Evolutionary conservation across 352 stramenopile genomes (phyloP).

Genomic region (Pythium catenulatum): DNA sequence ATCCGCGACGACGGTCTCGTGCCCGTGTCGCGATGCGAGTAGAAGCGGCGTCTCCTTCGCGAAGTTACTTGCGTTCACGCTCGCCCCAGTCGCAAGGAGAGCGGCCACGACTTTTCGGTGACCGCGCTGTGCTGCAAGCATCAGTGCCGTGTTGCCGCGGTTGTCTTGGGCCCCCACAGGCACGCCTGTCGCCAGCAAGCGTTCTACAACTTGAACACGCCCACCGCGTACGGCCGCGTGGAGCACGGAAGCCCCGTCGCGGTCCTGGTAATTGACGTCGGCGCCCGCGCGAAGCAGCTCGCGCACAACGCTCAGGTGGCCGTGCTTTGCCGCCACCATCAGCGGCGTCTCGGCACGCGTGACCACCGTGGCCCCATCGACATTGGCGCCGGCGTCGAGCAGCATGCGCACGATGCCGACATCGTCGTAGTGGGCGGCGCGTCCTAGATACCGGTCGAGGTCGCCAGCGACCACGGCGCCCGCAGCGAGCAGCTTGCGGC

Average conservation of each 20-base stretch:
- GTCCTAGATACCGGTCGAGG: no score
- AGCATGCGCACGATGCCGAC: neutral
- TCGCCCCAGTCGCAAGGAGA: no score
- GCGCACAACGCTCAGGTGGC: neutral
- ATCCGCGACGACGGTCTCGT: neutral
- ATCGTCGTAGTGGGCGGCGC: neutral
- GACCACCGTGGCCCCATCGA: neutral
- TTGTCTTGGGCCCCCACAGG: neutral
- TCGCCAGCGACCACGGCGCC: no score
- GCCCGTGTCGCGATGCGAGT: no score
- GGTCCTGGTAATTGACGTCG: neutral
- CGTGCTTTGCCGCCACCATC: neutral
- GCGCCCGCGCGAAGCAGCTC: neutral
- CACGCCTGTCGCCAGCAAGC: neutral
- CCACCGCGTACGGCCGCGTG: neutral
- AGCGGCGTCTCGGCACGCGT: neutral
- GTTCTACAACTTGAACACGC: neutral
- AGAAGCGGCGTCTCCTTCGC: no score
- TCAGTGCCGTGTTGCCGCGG: neutral
- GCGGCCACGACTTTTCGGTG: no score
- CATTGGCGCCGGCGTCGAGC: neutral
- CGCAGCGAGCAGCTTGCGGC: no score
- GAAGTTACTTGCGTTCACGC: no score
- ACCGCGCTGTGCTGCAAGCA: no score
- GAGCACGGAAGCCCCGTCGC: neutral